Percentiles rank a stretch among this genome's conserved stretches.
These are phyloP conservation scores for Kwoniella shivajii DNA, from an alignment of 1,284 basidiomycete genomes.

Conservation along the genomic window DNA sequence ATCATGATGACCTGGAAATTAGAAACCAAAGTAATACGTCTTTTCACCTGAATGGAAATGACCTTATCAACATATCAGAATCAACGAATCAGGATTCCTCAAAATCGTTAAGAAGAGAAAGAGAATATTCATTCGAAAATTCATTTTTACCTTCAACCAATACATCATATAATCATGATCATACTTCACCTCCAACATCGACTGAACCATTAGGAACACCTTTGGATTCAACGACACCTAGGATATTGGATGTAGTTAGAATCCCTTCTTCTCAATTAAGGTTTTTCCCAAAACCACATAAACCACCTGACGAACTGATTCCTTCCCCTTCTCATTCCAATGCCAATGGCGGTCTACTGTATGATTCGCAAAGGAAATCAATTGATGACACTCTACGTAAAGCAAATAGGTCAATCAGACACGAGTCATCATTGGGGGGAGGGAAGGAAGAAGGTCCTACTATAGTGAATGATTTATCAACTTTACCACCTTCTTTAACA, in stretches of 20 bases:
- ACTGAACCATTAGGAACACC: background rate
- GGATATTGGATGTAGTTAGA: slow-evolving; percentile 45
- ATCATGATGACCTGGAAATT: too few species aligned
- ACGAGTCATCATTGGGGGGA: slow-evolving; percentile 14
- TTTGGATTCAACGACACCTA: slow-evolving; percentile 10
- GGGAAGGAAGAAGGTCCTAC: slow-evolving; percentile 14
- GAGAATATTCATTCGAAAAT: slow-evolving; percentile 5
- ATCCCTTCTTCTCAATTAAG: slow-evolving; percentile 51
- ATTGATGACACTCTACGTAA: background rate
- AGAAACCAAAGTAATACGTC: too few species aligned
- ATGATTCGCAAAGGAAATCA: background rate
- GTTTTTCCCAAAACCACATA: slow-evolving; percentile 47
- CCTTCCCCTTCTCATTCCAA: background rate
- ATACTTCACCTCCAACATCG: background rate
- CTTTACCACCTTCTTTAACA: slow-evolving; percentile 28
- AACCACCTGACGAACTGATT: slow-evolving; percentile 20
- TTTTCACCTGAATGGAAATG: too few species aligned
- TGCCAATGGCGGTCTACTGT: background rate
- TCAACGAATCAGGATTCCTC: background rate
- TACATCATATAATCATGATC: slow-evolving; percentile 16
- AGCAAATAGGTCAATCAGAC: too few species aligned
- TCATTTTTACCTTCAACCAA: slow-evolving; percentile 31
- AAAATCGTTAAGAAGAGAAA: background rate
- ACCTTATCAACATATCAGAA: too few species aligned
- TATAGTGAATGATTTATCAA: slow-evolving; percentile 30